These are phyloP conservation scores for Acanthochlamys bracteata DNA, from an alignment of 106 monocot genomes.

Conservation along the genomic window DNA sequence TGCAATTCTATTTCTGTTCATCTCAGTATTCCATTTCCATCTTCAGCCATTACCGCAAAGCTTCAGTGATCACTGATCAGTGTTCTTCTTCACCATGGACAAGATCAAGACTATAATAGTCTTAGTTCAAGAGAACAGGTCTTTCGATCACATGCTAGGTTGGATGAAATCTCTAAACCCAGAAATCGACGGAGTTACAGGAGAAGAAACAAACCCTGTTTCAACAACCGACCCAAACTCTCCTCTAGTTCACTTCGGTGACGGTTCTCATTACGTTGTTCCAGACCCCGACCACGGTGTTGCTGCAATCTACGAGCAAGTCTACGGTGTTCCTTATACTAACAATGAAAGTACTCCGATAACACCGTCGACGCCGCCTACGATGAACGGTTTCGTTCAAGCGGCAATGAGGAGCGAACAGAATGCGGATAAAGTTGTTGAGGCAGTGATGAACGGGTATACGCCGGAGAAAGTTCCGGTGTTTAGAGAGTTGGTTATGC, in stretches of 20 bases:
- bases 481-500: slow-evolving; percentile 57
- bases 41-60: no score
- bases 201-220: slow-evolving; percentile 49
- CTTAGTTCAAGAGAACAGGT: slow-evolving; percentile 86
- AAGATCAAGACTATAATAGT: slow-evolving; percentile 77
- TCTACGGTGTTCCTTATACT: slow-evolving; percentile 53
- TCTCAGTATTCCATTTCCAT: no score
- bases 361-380: slow-evolving; percentile 31
- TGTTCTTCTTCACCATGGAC: no score
- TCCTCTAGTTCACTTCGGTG: slow-evolving; percentile 27
- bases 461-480: slow-evolving; percentile 69
- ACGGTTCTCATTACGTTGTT: slow-evolving; percentile 66
- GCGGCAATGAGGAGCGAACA: slow-evolving; percentile 56
- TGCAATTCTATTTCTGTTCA: no score
- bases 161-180: slow-evolving; percentile 86
- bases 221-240: slow-evolving; percentile 57
- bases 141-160: slow-evolving; percentile 93
- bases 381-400: slow-evolving; percentile 87
- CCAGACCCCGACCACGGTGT: slow-evolving; percentile 93
- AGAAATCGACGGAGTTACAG: slow-evolving; percentile 65
- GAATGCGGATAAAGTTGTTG: slow-evolving; percentile 54
- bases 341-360: slow-evolving; percentile 35
- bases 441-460: slow-evolving; percentile 84
- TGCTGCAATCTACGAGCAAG: slow-evolving; percentile 90
- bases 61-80: no score